phyloP scores from a whole-genome alignment of 345 rosid species.

The Ceriops zippeliana region DNA sequence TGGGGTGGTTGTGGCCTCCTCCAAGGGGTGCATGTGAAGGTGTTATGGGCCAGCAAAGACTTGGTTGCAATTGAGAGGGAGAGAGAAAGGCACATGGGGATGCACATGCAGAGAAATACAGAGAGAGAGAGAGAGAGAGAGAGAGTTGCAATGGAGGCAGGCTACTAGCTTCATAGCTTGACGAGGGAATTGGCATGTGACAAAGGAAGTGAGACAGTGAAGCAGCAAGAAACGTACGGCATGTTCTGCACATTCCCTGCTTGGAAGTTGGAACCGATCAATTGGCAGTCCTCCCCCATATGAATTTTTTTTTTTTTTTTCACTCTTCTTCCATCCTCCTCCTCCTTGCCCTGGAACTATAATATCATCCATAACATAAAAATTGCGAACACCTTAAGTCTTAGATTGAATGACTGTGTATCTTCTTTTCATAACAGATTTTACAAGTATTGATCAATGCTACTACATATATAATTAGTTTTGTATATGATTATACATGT shows the following conservation, averaged over 20 bases:
- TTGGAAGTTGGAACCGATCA: constrained; percentile 19
- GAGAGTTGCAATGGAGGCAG: not conserved
- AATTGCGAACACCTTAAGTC: too few species aligned
- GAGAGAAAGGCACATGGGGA: constrained; percentile 12
- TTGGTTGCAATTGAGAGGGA: constrained; percentile 6
- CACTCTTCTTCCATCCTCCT: not conserved
- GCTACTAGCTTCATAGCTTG: not conserved
- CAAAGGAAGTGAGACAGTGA: constrained; percentile 35
- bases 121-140: not conserved
- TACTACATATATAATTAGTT: too few species aligned
- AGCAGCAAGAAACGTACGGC: constrained; percentile 46
- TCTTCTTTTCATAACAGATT: too few species aligned
- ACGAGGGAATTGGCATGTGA: constrained; percentile 12
- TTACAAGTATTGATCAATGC: too few species aligned
- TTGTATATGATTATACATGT: too few species aligned
- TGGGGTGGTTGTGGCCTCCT: constrained; percentile 31
- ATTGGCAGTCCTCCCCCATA: not conserved
- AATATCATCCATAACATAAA: too few species aligned
- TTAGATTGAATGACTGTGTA: too few species aligned
- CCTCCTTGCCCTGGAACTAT: too few species aligned
- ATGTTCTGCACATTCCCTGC: constrained; percentile 73
- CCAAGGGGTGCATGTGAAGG: constrained; percentile 59
- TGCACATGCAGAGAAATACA: not conserved
- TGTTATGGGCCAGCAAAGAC: constrained; percentile 55
- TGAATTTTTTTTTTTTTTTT: not conserved